phyloP scores from a whole-genome alignment of 176 grass and related monocot genomes.

The Bothriochloa decipiens region DNA sequence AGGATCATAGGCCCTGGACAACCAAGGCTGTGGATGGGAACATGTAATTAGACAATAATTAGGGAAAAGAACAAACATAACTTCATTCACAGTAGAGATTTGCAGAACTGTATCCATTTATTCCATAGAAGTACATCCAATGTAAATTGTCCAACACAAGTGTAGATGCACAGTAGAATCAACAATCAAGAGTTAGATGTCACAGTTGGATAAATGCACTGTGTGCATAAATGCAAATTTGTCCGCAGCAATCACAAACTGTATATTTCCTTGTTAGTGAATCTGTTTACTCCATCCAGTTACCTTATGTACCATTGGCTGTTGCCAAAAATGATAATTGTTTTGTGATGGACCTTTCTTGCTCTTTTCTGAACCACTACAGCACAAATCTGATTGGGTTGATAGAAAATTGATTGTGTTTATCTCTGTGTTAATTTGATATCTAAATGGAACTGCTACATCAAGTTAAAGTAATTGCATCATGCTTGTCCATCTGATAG shows the following conservation, averaged over 20 bases:
- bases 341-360: not conserved
- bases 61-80: conserved; percentile 5
- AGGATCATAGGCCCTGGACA: conserved; percentile 97
- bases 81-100: not conserved
- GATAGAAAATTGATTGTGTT: not conserved
- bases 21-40: conserved; percentile 77
- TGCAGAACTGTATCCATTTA: not conserved
- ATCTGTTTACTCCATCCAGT: not conserved
- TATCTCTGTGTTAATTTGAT: conserved; percentile 3
- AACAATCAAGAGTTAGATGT: not conserved
- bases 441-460: not conserved
- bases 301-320: not conserved
- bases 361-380: conserved; percentile 19
- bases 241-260: not conserved
- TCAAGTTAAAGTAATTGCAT: not conserved
- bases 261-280: not conserved
- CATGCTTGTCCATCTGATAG: conserved; percentile 9
- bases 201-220: conserved; percentile 3
- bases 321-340: not conserved
- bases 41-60: conserved; percentile 22
- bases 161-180: not conserved
- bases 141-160: conserved; percentile 1
- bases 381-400: not conserved
- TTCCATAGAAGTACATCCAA: not conserved
- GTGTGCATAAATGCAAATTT: not conserved